Conservation (phyloP, 371 early-diverging fungal genomes). For the Mortierella sp. region DNA sequence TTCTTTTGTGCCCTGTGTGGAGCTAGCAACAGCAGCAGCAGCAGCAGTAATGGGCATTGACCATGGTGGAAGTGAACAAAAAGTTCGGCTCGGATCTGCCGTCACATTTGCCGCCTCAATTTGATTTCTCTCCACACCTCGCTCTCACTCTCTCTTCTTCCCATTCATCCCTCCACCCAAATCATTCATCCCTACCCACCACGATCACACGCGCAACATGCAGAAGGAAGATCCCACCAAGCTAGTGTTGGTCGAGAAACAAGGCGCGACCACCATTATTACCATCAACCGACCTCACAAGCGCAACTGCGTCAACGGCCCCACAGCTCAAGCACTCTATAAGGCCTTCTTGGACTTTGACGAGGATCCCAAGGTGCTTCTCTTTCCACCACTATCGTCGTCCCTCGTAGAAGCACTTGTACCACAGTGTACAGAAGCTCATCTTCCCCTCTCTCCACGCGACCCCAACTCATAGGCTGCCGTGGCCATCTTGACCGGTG, state of each 20-base stretch:
- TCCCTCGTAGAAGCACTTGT: too few species aligned
- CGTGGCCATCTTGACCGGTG: slow-evolving; percentile 57
- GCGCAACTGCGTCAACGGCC: slow-evolving; percentile 56
- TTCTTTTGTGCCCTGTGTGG: too few species aligned
- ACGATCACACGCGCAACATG: slow-evolving; percentile 10
- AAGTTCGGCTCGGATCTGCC: too few species aligned
- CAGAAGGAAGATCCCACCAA: slow-evolving; percentile 22
- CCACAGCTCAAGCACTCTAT: slow-evolving; percentile 49
- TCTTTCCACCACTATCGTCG: too few species aligned
- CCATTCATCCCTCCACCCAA: neutral
- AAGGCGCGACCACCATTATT: slow-evolving; percentile 34
- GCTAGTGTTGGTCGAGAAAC: slow-evolving; percentile 46
- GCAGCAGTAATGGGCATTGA: too few species aligned
- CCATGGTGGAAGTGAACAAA: too few species aligned
- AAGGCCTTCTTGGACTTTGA: slow-evolving; percentile 58
- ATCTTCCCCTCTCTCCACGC: neutral
- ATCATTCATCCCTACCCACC: neutral
- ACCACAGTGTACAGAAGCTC: too few species aligned
- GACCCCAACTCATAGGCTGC: too few species aligned
- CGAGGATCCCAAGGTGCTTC: slow-evolving; percentile 37
- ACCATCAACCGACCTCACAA: slow-evolving; percentile 56
- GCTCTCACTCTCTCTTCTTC: neutral
- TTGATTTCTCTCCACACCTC: too few species aligned
- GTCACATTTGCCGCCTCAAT: too few species aligned
- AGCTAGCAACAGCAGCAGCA: too few species aligned